phyloP scores from a whole-genome alignment of 257 asterid species.

The Solanum commersonii region DNA sequence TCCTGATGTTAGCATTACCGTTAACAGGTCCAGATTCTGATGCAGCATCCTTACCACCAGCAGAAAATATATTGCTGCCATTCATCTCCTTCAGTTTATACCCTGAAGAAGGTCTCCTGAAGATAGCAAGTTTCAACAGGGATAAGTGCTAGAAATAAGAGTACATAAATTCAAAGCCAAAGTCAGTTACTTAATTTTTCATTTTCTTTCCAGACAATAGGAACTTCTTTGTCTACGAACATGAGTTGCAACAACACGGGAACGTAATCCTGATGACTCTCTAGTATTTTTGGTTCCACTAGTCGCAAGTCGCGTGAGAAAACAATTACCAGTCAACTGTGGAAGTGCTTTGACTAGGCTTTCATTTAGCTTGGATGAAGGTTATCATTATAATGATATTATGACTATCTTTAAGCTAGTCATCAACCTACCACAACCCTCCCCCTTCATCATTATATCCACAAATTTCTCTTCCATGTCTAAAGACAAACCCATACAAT shows the following conservation, averaged over 20 bases:
- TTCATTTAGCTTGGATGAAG: neutral
- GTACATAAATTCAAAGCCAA: neutral
- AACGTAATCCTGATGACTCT: neutral
- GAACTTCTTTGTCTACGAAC: neutral
- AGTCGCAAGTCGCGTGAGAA: neutral
- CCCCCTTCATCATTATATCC: neutral
- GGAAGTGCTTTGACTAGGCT: neutral
- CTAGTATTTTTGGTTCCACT: neutral
- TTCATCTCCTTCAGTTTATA: slow-evolving; percentile 78
- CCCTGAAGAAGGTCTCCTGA: slow-evolving; percentile 80
- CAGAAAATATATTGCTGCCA: slow-evolving; percentile 77
- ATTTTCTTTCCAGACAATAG: neutral
- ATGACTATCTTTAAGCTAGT: neutral
- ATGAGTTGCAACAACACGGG: neutral
- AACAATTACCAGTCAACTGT: neutral
- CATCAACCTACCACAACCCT: neutral
- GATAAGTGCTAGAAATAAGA: neutral
- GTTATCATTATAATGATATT: neutral
- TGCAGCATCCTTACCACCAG: slow-evolving; percentile 32
- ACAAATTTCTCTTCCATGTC: neutral
- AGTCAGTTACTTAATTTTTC: neutral
- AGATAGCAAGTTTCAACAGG: slow-evolving; percentile 6
- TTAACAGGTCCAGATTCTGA: slow-evolving; percentile 40
- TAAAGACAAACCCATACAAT: neutral
- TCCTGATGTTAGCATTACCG: slow-evolving; percentile 36